These are phyloP conservation scores for Anacardium occidentale DNA, from an alignment of 345 rosid species.

Conservation along the genomic window DNA sequence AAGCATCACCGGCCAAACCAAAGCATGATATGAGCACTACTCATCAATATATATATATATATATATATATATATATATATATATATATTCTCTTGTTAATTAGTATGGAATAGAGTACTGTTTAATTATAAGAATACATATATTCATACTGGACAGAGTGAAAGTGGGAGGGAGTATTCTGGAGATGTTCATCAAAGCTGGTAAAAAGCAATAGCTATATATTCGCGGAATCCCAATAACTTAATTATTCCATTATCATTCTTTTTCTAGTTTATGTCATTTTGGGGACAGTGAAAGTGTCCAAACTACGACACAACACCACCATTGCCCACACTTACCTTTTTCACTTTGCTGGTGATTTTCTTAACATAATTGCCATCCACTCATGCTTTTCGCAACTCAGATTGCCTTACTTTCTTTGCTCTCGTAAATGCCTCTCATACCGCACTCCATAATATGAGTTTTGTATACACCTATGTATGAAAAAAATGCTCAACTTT, in stretches of 20 bases:
- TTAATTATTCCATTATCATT: background rate
- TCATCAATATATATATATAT: background rate
- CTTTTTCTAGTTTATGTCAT: background rate
- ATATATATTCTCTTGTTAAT: no score
- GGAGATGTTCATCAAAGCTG: slow-evolving; percentile 5
- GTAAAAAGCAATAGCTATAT: slow-evolving; percentile 7
- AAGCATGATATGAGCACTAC: slow-evolving; percentile 26
- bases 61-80: no score
- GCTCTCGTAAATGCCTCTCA: no score
- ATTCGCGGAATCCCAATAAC: slow-evolving; percentile 22
- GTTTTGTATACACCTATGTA: no score
- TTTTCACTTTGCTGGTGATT: background rate
- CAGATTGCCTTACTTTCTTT: no score
- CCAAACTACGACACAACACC: background rate
- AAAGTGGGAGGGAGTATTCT: background rate
- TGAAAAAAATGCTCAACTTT: no score
- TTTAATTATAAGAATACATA: no score
- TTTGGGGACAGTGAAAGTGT: slow-evolving; percentile 4
- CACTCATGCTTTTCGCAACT: no score
- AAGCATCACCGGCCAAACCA: slow-evolving; percentile 26
- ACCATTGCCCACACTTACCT: background rate
- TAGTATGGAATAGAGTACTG: background rate
- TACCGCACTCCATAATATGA: no score
- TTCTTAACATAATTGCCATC: no score
- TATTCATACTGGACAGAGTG: background rate